Conservation (phyloP, 495 filamentous ascomycete species). For the Talaromyces stipitatus region DNA sequence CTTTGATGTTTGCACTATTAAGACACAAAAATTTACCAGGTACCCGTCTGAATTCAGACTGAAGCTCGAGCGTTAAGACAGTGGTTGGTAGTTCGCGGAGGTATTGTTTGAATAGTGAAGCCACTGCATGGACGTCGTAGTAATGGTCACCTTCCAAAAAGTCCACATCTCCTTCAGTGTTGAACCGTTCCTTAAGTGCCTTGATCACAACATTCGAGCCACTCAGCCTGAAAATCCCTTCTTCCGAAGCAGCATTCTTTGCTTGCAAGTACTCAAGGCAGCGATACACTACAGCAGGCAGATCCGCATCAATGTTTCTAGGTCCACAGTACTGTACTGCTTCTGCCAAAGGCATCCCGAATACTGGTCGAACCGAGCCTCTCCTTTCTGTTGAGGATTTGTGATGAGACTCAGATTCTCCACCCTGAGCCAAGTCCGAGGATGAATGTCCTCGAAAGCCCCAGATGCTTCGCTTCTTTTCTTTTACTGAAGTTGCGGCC, state of each 20-base stretch:
- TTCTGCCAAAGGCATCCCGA: constrained; percentile 80
- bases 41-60: constrained; percentile 79
- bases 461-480: constrained; percentile 92
- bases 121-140: constrained; percentile 94
- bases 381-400: constrained; percentile 37
- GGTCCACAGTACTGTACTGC: constrained; percentile 77
- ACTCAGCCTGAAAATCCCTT: constrained; percentile 93
- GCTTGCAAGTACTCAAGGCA: constrained; percentile 89
- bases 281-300: constrained; percentile 95
- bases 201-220: constrained; percentile 94
- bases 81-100: constrained; percentile 85
- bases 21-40: constrained; percentile 51
- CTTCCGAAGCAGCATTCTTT: constrained; percentile 76
- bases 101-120: constrained; percentile 89
- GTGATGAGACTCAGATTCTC: constrained; percentile 18
- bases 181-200: constrained; percentile 82
- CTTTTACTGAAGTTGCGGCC: constrained; percentile 50
- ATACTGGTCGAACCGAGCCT: constrained; percentile 62
- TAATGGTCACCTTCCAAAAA: constrained; percentile 75
- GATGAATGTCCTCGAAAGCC: constrained; percentile 70
- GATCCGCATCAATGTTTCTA: constrained; percentile 55
- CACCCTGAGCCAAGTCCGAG: constrained; percentile 40
- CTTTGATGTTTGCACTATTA: constrained; percentile 1
- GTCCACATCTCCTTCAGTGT: constrained; percentile 88
- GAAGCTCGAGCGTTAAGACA: constrained; percentile 83